phyloP scores from a whole-genome alignment of 768 basidiomycete genomes.

The Kwoniella mangroviensis region DNA sequence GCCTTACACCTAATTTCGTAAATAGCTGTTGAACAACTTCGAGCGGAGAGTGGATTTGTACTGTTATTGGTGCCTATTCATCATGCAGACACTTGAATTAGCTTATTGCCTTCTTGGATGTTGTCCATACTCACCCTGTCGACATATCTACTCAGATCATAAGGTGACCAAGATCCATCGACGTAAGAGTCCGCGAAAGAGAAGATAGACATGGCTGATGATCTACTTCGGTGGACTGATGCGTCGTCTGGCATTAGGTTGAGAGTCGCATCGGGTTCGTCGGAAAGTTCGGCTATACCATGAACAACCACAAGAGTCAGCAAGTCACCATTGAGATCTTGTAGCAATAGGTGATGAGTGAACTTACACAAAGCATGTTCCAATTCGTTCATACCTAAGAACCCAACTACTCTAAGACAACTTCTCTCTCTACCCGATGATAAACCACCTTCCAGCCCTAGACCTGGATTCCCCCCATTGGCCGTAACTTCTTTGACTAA shows the following conservation, averaged over 20 bases:
- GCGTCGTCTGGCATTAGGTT: constrained; percentile 62
- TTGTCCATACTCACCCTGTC: constrained; percentile 67
- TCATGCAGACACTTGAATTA: too few relatives aligned
- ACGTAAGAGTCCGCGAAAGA: constrained; percentile 42
- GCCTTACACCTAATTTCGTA: constrained; percentile 88
- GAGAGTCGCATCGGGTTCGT: constrained; percentile 70
- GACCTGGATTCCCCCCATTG: constrained; percentile 8
- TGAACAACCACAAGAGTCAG: background rate
- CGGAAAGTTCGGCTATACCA: constrained; percentile 62
- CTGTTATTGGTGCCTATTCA: constrained; percentile 78
- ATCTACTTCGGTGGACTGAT: constrained; percentile 23
- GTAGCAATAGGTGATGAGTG: background rate
- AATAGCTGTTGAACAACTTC: constrained; percentile 94
- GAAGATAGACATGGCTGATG: constrained; percentile 43
- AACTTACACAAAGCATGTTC: constrained; percentile 85
- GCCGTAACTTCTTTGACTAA: constrained; percentile 61
- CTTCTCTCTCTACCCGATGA: constrained; percentile 16
- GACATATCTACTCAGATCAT: constrained; percentile 85
- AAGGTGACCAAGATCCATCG: constrained; percentile 43
- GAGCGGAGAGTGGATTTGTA: constrained; percentile 81
- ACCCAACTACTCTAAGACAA: constrained; percentile 76
- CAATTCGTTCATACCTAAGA: constrained; percentile 88
- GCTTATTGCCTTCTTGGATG: too few relatives aligned
- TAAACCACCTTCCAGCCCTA: constrained; percentile 16
- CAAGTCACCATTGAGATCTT: background rate